Evolutionary conservation across 805 yeast genomes (phyloP), one percentile per base, ranked within the genome.

Genomic region (Yarrowia porcina): DNA sequence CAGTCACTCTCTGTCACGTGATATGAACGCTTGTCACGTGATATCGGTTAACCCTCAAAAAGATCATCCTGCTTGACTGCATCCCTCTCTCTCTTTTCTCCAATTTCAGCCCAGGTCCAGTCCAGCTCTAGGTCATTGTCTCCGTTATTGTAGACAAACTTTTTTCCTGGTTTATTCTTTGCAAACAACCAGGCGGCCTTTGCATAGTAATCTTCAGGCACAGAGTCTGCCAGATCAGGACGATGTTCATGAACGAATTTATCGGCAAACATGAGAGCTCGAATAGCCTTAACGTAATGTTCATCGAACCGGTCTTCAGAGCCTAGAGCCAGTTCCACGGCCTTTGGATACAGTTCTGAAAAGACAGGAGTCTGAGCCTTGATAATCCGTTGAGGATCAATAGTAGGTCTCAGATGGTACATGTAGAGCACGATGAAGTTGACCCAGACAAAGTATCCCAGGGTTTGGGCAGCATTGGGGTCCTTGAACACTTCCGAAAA

Each of bases 211-310:
- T 66, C 70, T n/a, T 62, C 27, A 6, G 49, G 44, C 35, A 59
- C 63, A 3, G 54, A 59, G 5, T 12, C 20, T 7, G 44, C 52
- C 17, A 56, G 11, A 7, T 56, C 63, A 7, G 63, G 52, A 6
- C 30, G n/a, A 18, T 44, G 61, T 32, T 67, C 68, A 11, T 64
- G 28, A 6, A 60, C 42, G 33, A 64, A 47, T 20, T 23, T 11
- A 23, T 68, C 69, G 0, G 69, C 62, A 32, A 67, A 63, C 35
- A 67, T 56, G 38, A 67, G 35, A 7, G 70, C 67, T 20, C 71
- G 39, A n/a, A 67, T 44, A 1, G 67, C 70, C 50, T 69, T 69
- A 39, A 66, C 64, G 17, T 36, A 47, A 45, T 68, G 70, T 13
- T 65, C 61, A 25, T 69, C 69, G 35, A 52, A 63, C 28, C 49